Base-by-base conservation (phyloP, 2,329 filamentous ascomycete species). In the Escovopsis sp. region DNA sequence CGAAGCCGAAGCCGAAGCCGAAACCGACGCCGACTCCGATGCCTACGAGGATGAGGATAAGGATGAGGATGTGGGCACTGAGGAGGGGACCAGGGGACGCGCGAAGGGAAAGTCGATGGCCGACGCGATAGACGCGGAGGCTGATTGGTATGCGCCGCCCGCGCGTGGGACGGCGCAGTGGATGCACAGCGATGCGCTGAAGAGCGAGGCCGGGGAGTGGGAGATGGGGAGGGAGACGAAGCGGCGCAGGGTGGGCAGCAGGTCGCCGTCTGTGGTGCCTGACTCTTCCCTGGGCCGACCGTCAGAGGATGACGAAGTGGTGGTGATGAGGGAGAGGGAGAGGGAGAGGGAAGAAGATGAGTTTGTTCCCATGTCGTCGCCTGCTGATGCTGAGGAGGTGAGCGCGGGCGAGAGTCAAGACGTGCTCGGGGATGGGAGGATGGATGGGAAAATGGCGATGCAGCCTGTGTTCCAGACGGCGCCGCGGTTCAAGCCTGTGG, bases 391-490 rank as follows among this genome's bases (percentile, higher is more conserved):
- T 9, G 27, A 30, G 27, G 27, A 15, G 14, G 39, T 40, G 20
- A 40, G 37, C 8, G 35, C 33, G 20, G 20, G 39, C 14, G 25
- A 33, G 6, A 35, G 40, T 7, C 37, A 42, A 20, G 20, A 35
- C 37, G 13, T 35, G 9, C 24, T 39, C 6, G 36, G 35, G 1
- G 7, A 8, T 7, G 29, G 27, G 27, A 30, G 16, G 36, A n/a
- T 24, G 7, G 37, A 41, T n/a, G 31, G 35, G 25, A 46, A 39
- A 33, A 29, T 16, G 24, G 46, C 47, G 15, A 53, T 54, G 12
- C 61, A 65, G 38, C 64, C 64, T 3, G 57, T 57, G 0, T 66
- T 66, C 41, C 59, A 50, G 2, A 48, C 55, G 0, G 56, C 62
- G 2, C 64, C 64, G 9, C 62, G 62, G 16, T 66, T 66, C 52